Base-by-base conservation (phyloP, 768 basidiomycete genomes). In the Lentinula aciculospora region DNA sequence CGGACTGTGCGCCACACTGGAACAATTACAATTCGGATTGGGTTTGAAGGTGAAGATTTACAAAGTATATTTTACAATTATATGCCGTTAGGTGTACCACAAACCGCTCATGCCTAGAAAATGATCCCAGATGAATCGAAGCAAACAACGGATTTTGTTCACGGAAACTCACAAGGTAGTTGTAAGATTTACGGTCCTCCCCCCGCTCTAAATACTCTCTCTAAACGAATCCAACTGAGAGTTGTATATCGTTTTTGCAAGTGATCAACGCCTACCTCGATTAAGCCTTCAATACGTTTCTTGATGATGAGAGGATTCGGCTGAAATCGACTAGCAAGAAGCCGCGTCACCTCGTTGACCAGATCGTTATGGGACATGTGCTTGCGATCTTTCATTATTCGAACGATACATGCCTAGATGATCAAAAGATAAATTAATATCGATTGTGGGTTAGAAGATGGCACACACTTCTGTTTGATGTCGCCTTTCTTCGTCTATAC, bases 351-450 rank as follows among this genome's bases (percentile, higher is more conserved):
- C 71, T 98, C 95, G 63, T 87, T 89, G 60, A 98, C 78, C 13
- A 99, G 81, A 57, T 94, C 92, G 59, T 85, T 92, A 66, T 98
- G 93, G 5, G 78, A 73, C 85, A 98, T 86, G 55, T 82, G 81
- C 68, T 98, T 98, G 56, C 94, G 77, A 67, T 93, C 88, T 73
- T 98, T 98, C 96, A 99, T 98, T 28, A 98, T 86, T 31, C 97
- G 86, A 25, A 99, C 97, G 61, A 98, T 89, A 66, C 93, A 98
- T 1, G 97, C 97, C 95, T 99, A 48, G n/a, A 45, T 50, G 21
- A 32, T 29, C 7, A 21, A 40, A 12, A 42, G 13, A 3, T 39
- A 42, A 15, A n/a, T 62, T 57, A 64, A 7, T 17, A 42, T 50
- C 49, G 36, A 59, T 21, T 32, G 40, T 3, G 36, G 1, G 47